Base-by-base conservation (phyloP, 164 flowering plant genomes). In the Warburgia ugandensis region DNA sequence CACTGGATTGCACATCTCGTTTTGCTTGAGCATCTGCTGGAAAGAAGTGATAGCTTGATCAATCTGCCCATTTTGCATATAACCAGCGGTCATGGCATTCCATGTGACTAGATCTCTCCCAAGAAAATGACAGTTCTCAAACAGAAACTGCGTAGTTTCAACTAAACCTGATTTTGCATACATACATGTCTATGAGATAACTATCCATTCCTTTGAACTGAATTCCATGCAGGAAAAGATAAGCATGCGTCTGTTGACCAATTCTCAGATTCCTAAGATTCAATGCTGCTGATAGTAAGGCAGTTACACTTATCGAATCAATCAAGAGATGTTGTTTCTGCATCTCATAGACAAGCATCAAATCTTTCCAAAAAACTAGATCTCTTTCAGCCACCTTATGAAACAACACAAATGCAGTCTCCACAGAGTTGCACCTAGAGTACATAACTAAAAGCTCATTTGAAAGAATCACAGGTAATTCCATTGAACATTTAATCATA, bases 161-260 rank as follows among this genome's bases (percentile, higher is more conserved):
- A 87, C 65, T 23, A 72, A 43, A 48, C 94, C 94, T 37, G 82
- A 78, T 58, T 92, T 92, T n/a, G 92, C 74, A 69, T 85, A n/a
- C n/a, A n/a, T n/a, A 92, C 96, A 85, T 85, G 61, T 92, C 95
- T 39, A 85, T 80, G 2, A 87, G 69, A 67, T 92, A 85, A 64
- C 87, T 75, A 41, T 75, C 76, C 75, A 92, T 84, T 48, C 96
- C 96, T 43, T 80, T 81, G 53, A 83, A 81, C 45, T 68, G 62
- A 45, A 92, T 76, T 14, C 68, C 73, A 43, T 83, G 80, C 63
- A 96, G 75, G 25, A 81, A 63, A 37, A 92, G 74, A 62, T 78
- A 78, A 32, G 78, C 95, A 70, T 92, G 94, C 3, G 79, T 73
- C 67, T 87, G 85, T 60, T 69, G 81, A 29, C 96, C 98, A 45